phyloP scores from a whole-genome alignment of 2,329 filamentous ascomycete genomes.

The Xylaria sp. region DNA sequence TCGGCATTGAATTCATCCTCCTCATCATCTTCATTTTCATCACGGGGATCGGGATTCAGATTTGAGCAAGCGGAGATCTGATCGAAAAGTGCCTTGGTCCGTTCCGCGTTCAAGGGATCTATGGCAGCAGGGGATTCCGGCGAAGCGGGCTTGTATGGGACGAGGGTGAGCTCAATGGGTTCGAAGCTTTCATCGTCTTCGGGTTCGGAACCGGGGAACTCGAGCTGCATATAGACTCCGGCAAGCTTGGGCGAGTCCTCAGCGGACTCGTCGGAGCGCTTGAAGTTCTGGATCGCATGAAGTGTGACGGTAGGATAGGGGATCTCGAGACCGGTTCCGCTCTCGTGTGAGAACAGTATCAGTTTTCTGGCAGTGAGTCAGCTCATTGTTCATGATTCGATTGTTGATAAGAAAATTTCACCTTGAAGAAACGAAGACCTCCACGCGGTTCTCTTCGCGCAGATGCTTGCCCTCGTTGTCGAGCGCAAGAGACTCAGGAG shows the following conservation, averaged over 20 bases:
- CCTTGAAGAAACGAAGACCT: conserved; percentile 56
- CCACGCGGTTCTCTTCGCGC: conserved; percentile 42
- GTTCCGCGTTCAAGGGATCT: conserved; percentile 28
- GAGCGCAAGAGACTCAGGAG: conserved; percentile 32
- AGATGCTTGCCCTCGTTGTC: conserved; percentile 31
- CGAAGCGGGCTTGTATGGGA: conserved; percentile 41
- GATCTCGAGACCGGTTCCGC: conserved; percentile 58
- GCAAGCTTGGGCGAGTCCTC: conserved; percentile 38
- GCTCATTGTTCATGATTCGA: conserved; percentile 22
- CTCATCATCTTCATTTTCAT: conserved; percentile 53
- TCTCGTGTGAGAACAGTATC: conserved; percentile 56
- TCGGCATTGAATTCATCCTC: conserved; percentile 38
- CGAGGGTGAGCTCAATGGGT: conserved; percentile 62
- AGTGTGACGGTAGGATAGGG: conserved; percentile 71
- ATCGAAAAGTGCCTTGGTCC: conserved; percentile 52
- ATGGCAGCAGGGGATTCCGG: conserved; percentile 24
- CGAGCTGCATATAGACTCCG: conserved; percentile 62
- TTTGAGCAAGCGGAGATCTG: conserved; percentile 72
- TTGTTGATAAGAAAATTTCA: conserved; percentile 32
- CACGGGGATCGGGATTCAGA: conserved; percentile 65
- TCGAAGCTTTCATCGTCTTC: conserved; percentile 62
- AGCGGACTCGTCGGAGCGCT: conserved; percentile 34
- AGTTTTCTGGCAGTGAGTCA: conserved; percentile 42
- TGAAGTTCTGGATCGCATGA: conserved; percentile 63
- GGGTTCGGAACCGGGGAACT: conserved; percentile 53